phyloP scores from a whole-genome alignment of 371 early-diverging fungal species.

The Smittium mucronatum region DNA sequence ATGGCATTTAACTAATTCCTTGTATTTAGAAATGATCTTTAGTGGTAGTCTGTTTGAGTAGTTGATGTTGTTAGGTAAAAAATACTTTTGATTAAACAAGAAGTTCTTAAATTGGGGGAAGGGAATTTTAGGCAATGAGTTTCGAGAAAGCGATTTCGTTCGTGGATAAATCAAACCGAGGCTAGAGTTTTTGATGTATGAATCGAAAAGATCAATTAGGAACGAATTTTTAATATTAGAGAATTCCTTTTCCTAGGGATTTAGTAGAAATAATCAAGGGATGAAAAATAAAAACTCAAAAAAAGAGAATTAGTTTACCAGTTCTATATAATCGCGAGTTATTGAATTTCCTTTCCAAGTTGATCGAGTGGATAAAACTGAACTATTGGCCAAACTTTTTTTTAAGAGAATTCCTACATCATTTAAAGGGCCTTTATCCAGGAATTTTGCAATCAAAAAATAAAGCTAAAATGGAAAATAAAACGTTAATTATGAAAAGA shows the following conservation, averaged over 20 bases:
- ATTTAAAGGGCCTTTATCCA: constrained; percentile 21
- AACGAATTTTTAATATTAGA: constrained; percentile 13
- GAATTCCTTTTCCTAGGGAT: constrained; percentile 11
- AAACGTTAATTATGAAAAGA: no score
- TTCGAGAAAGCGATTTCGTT: constrained; percentile 23
- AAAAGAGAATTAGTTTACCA: constrained; percentile 36
- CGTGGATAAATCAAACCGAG: constrained; percentile 15
- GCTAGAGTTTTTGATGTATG: constrained; percentile 18
- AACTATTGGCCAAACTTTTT: constrained; percentile 13
- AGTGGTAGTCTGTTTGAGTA: constrained; percentile 21
- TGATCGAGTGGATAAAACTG: constrained; percentile 41
- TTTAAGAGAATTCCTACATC: constrained; percentile 19
- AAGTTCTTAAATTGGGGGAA: background rate
- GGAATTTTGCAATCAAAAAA: constrained; percentile 30
- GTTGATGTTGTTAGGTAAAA: constrained; percentile 19
- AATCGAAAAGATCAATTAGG: background rate
- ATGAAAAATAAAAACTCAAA: constrained; percentile 13
- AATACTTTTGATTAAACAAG: constrained; percentile 15
- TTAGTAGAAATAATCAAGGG: constrained; percentile 13
- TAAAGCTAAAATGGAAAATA: constrained; percentile 32
- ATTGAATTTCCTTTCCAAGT: constrained; percentile 48
- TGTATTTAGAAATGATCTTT: constrained; percentile 19
- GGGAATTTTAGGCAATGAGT: constrained; percentile 9
- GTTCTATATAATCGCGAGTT: constrained; percentile 39
- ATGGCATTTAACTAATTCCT: constrained; percentile 47